phyloP scores from a whole-genome alignment of 208 protist genomes.

The Leishmania mexicana region DNA sequence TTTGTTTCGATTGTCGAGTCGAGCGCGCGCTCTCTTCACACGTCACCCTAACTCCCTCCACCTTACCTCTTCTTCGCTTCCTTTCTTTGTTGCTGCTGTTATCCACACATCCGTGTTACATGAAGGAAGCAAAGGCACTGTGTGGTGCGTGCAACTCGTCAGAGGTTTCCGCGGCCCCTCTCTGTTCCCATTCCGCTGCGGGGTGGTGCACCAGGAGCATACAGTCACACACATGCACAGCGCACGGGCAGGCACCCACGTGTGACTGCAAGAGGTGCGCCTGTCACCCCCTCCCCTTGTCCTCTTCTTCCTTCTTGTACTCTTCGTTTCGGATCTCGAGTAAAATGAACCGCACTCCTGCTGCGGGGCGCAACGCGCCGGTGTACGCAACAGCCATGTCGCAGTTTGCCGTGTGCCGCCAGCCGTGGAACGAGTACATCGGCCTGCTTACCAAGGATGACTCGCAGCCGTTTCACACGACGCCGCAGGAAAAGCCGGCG shows the following conservation, averaged over 20 bases:
- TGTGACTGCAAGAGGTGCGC: no score
- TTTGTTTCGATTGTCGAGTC: background rate
- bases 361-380: constrained; percentile 37
- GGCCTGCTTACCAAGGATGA: constrained; percentile 76
- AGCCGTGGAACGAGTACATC: constrained; percentile 89
- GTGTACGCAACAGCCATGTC: constrained; percentile 74
- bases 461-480: constrained; percentile 71
- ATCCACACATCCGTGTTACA: background rate
- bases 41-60: background rate
- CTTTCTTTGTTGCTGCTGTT: background rate
- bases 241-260: background rate
- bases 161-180: background rate
- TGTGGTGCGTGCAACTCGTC: background rate
- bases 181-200: background rate
- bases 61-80: background rate
- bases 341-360: constrained; percentile 39
- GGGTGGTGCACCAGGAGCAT: background rate
- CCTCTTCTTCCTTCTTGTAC: background rate
- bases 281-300: background rate
- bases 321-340: background rate
- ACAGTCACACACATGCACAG: constrained; percentile 3
- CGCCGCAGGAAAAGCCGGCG: constrained; percentile 77
- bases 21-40: background rate
- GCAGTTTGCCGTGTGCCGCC: constrained; percentile 82
- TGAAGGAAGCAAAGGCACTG: background rate